Base-by-base conservation (phyloP, 192 early-diverging fungal species). In the Entophlyctis luteolus region DNA sequence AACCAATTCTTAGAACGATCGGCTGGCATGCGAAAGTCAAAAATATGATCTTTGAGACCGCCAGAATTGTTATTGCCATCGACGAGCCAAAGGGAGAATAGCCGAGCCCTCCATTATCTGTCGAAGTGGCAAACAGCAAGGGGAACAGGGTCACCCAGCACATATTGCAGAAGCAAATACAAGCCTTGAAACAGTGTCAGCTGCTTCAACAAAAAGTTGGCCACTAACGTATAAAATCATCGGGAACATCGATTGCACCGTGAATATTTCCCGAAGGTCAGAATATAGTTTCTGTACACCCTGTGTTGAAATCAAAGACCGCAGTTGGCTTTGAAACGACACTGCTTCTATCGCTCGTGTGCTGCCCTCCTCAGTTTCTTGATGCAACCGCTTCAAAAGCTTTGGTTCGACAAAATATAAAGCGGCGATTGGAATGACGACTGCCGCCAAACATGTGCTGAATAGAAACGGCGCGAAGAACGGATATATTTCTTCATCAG, bases 91-190 rank as follows among this genome's bases (percentile, higher is more conserved):
- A 50, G 2, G 75, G 35, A 22, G 63, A 33, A 6, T 69, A 53
- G 5, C 32, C 65, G 14, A 77, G 14, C 29, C 50, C 50, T 12
- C 50, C 50, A 28, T 53, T 14, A 14, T 57, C 10, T 4, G 39
- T 6, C 27, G 34, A 8, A 4, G 80, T 48, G 2, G 77, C 65
- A 48, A 78, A 75, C 49, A 66, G 75, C 3, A 81, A 73, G n/a
- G 80, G 75, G 18, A 79, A 42, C 23, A 72, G 39, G 2, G 74
- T 71, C 36, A 59, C 49, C 49, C 78, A 81, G 5, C 62, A 42
- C 57, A 75, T 76, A 71, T 76, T 78, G 59, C 56, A 55, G 59
- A 72, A 75, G 14, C 76, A 76, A 36, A 77, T 81, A 25, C n/a
- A 28, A 8, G 48, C 59, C 18, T 62, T 48, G 33, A 42, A 45